Base-by-base conservation (phyloP, 2,329 filamentous ascomycete genomes). In the Parastagonospora avenae region DNA sequence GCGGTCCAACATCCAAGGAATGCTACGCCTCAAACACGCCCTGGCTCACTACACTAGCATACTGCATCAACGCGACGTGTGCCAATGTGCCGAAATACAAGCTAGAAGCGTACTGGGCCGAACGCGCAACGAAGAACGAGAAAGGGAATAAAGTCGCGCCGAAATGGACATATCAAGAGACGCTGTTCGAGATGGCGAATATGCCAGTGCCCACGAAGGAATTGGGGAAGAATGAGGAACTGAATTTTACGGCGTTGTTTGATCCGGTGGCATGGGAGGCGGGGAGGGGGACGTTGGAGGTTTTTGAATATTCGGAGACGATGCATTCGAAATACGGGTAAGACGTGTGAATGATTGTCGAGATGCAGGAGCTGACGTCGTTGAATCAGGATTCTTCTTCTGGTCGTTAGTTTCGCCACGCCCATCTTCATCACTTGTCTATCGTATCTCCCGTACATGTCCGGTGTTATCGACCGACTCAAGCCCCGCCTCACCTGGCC, bases 311-410 rank as follows among this genome's bases (percentile, higher is more conserved):
- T 15, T 42, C 36, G 16, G 54, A 59, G 37, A 53, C 35, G 4
- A 51, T 53, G 30, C 55, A 61, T 42, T 52, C 54, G 9, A 45
- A 49, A 55, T 58, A 55, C 28, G 55, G 54, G 55, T 61, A 46
- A 42, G 51, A 29, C n/a, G 7, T 29, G n/a, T 10, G 5, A 27
- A 7, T 2, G 14, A 42, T 32, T 33, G 3, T 39, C 51, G 10
- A 51, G 50, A 2, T 74, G 41, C 10, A n/a, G n/a, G 3, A 43
- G 31, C 79, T 78, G 0, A 80, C n/a, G 11, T 75, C 1, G 9
- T n/a, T 24, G 1, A 9, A 37, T 10, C 27, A 63, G 61, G 4
- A 42, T 63, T 27, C 42, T 62, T 19, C 40, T 64, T n/a, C 37
- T 66, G 2, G 48, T 57, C 7, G 46, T 59, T 36, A 51, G 60